phyloP scores from a whole-genome alignment of 768 basidiomycete genomes.

The Pisolithus sp. region DNA sequence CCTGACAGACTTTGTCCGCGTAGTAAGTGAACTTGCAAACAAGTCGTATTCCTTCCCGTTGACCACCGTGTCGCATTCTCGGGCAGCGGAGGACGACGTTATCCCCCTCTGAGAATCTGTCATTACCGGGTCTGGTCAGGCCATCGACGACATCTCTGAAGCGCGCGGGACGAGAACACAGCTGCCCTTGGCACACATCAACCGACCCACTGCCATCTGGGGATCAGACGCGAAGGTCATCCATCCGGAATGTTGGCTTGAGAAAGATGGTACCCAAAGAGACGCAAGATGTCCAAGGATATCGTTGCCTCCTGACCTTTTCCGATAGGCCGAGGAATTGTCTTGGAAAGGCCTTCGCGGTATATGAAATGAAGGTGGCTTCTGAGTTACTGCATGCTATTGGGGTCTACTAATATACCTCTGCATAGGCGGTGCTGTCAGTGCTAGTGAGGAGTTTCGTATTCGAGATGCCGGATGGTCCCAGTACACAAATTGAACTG shows the following conservation, averaged over 20 bases:
- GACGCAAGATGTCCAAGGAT: constrained; percentile 20
- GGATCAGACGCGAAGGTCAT: constrained; percentile 21
- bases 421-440: constrained; percentile 7
- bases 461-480: constrained; percentile 1
- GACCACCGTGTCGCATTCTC: background rate
- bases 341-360: constrained; percentile 23
- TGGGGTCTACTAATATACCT: background rate
- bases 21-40: constrained; percentile 16
- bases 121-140: constrained; percentile 19
- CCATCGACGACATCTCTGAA: constrained; percentile 27
- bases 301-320: constrained; percentile 24
- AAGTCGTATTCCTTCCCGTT: too few species aligned
- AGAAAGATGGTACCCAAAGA: constrained; percentile 5
- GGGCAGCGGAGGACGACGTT: constrained; percentile 35
- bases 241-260: constrained; percentile 17
- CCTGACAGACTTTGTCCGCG: constrained; percentile 21
- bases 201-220: constrained; percentile 17
- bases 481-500: constrained; percentile 22
- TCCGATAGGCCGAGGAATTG: constrained; percentile 24
- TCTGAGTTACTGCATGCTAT: background rate
- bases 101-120: constrained; percentile 32
- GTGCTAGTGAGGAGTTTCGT: constrained; percentile 34
- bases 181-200: constrained; percentile 10
- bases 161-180: constrained; percentile 32
- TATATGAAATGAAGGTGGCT: constrained; percentile 22